phyloP scores from a whole-genome alignment of 257 asterid genomes.

The Gentiana dahurica region DNA sequence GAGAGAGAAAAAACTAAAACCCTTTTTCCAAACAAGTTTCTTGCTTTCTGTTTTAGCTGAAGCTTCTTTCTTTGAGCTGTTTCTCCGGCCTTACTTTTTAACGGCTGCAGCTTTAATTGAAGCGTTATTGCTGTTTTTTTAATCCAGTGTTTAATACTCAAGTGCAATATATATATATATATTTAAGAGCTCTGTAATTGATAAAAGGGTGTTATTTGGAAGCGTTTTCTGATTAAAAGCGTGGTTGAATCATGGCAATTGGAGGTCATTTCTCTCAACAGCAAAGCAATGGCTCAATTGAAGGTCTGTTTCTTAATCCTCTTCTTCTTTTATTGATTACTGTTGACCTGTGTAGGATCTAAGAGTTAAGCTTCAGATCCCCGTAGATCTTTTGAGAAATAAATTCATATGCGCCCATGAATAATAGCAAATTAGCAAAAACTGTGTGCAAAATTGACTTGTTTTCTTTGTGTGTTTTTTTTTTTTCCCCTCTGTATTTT shows the following conservation, averaged over 20 bases:
- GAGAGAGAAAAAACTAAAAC: neutral
- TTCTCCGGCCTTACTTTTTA: neutral
- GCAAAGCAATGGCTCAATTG: conserved; percentile 11
- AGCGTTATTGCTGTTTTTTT: conserved; percentile 7
- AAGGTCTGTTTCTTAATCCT: conserved; percentile 15
- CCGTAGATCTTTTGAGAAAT: too few relatives aligned
- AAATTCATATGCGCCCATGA: too few relatives aligned
- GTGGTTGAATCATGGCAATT: conserved; percentile 20
- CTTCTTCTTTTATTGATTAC: neutral
- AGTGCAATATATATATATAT: neutral
- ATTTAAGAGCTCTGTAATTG: neutral
- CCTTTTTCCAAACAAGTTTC: neutral
- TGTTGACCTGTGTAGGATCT: too few relatives aligned
- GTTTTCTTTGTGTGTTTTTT: neutral
- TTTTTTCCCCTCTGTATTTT: neutral
- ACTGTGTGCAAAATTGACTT: too few relatives aligned
- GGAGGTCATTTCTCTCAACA: conserved; percentile 21
- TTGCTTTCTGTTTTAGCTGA: neutral
- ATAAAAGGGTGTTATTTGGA: conserved; percentile 2
- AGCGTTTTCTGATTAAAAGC: neutral
- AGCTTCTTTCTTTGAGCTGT: neutral
- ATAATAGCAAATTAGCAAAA: too few relatives aligned
- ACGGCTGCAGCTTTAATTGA: conserved; percentile 9
- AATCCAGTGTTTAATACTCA: neutral
- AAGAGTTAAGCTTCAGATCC: too few relatives aligned